Conservation (phyloP, 495 filamentous ascomycete species). For the Hypoxylon subgilvum region DNA sequence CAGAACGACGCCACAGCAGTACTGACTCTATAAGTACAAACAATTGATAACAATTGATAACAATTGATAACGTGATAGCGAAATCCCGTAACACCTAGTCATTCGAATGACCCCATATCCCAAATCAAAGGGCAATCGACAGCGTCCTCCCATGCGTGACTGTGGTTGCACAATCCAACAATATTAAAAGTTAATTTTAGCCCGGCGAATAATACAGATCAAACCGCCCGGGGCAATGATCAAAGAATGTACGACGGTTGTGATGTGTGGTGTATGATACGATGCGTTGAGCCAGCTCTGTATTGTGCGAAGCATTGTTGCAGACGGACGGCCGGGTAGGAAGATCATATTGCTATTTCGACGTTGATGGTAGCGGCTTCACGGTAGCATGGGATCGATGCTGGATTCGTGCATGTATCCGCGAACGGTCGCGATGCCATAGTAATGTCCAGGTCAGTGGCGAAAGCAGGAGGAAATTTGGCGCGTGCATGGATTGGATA, state of each 20-base stretch:
- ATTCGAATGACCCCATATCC: slow-evolving; percentile 15
- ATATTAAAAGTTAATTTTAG: slow-evolving; percentile 35
- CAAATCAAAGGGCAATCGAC: slow-evolving; percentile 13
- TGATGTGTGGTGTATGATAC: too few species aligned
- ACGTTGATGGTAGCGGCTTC: slow-evolving; percentile 25
- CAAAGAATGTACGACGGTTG: slow-evolving; percentile 33
- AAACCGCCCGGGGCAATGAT: slow-evolving; percentile 18
- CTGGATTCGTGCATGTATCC: slow-evolving; percentile 29
- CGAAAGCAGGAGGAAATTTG: slow-evolving; percentile 18
- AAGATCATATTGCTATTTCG: slow-evolving; percentile 25
- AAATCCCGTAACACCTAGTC: slow-evolving; percentile 32
- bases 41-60: too few species aligned
- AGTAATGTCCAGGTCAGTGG: slow-evolving; percentile 25
- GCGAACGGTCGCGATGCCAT: slow-evolving; percentile 16
- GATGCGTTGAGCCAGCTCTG: slow-evolving; percentile 43
- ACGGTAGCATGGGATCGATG: slow-evolving; percentile 27
- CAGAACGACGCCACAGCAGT: slow-evolving; percentile 22
- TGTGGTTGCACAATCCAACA: slow-evolving; percentile 8
- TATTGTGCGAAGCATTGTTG: slow-evolving; percentile 28
- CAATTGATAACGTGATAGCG: slow-evolving; percentile 31
- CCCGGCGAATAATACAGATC: slow-evolving; percentile 37
- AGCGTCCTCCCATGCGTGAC: slow-evolving; percentile 19
- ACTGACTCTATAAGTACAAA: slow-evolving; percentile 43
- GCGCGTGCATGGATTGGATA: slow-evolving; percentile 33
- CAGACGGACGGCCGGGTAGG: slow-evolving; percentile 14